Base-by-base conservation (phyloP, 2,329 filamentous ascomycete genomes). In the Acrocalymma vagum region DNA sequence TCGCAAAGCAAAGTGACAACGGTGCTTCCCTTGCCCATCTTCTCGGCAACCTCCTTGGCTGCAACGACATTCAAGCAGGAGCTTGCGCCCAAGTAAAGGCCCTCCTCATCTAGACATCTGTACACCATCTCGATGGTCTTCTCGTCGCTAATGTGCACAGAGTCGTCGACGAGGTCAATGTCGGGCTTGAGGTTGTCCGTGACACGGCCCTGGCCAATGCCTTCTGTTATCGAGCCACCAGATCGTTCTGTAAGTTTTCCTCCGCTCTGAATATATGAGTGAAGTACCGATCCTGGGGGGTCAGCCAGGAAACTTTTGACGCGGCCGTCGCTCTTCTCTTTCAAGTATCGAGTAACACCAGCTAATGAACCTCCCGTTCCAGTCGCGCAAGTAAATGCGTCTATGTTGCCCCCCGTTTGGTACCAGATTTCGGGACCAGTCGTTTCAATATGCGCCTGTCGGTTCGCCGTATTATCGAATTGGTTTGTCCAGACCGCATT, bases 401-500 rank as follows among this genome's bases (percentile, higher is more conserved):
- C 91, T 15, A 99, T 74, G 52, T 86, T 86, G 23, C 94, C 93
- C 2, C 68, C 74, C 0, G 94, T 97, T 78, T 99, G 94, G 18
- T 85, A 77, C 94, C 94, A 99, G 66, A 99, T 96, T 74, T 99
- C 94, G 0, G 94, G 94, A 0, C 94, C 94, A 0, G 94, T 99
- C 2, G 93, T 97, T 77, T 96, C 93, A 58, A 97, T 87, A 69
- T 99, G 94, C 31, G 94, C 94, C 63, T 88, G 85, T 36, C 94
- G 82, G 73, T 99, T 99, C 37, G 94, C 94, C 36, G 81, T 85
- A 76, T 99, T 99, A 71, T 99, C 94, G 74, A 99, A 99, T 75
- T 99, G 94, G 73, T 99, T 95, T 29, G 94, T 99, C 94, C 94
- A 99, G 10, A 97, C 92, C 7, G 93, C 91, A 61, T 94, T 94